A percentile compares a stretch with the other conserved stretches of the same genome.
Evolutionary conservation across 2,329 filamentous ascomycete species (phyloP).

Genomic region (Fusarium nematophilum): DNA sequence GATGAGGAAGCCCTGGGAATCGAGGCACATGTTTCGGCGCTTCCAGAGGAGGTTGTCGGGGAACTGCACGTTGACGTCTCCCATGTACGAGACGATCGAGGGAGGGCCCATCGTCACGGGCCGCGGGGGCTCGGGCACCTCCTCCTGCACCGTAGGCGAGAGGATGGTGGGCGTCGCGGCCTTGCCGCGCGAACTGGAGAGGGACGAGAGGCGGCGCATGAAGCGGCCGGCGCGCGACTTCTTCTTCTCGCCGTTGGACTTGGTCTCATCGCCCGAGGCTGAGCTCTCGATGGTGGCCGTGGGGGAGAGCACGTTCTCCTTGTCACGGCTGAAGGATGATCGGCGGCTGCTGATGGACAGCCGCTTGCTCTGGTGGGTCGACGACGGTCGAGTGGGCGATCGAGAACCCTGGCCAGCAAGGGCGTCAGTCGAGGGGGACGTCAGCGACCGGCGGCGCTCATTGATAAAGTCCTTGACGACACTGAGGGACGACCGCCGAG

Average conservation of each 20-base stretch:
- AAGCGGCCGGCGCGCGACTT: slow-evolving; percentile 66
- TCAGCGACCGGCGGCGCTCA: slow-evolving; percentile 65
- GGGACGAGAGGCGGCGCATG: slow-evolving; percentile 68
- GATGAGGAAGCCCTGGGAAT: slow-evolving; percentile 84
- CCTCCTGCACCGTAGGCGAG: slow-evolving; percentile 64
- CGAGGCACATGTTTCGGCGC: slow-evolving; percentile 86
- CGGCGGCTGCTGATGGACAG: slow-evolving; percentile 73
- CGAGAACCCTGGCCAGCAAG: slow-evolving; percentile 46
- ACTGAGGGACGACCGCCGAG: slow-evolving; percentile 68
- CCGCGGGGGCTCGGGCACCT: slow-evolving; percentile 47
- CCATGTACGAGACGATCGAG: slow-evolving; percentile 74
- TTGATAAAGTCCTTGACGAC: slow-evolving; percentile 72
- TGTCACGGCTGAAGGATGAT: slow-evolving; percentile 63
- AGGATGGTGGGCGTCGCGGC: slow-evolving; percentile 55
- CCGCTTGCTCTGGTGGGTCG: slow-evolving; percentile 61
- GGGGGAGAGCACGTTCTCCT: slow-evolving; percentile 52
- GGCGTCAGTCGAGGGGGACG: slow-evolving; percentile 59
- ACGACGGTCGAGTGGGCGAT: slow-evolving; percentile 61
- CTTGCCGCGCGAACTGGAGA: slow-evolving; percentile 61
- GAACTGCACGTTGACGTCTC: slow-evolving; percentile 96
- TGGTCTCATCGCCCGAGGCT: slow-evolving; percentile 61
- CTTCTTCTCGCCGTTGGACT: slow-evolving; percentile 57
- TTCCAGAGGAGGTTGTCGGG: slow-evolving; percentile 98
- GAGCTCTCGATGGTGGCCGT: slow-evolving; percentile 57
- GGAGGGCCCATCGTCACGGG: slow-evolving; percentile 48